Evolutionary conservation across 805 yeast genomes (phyloP).

Genomic region (Metschnikowia corniflorae): DNA sequence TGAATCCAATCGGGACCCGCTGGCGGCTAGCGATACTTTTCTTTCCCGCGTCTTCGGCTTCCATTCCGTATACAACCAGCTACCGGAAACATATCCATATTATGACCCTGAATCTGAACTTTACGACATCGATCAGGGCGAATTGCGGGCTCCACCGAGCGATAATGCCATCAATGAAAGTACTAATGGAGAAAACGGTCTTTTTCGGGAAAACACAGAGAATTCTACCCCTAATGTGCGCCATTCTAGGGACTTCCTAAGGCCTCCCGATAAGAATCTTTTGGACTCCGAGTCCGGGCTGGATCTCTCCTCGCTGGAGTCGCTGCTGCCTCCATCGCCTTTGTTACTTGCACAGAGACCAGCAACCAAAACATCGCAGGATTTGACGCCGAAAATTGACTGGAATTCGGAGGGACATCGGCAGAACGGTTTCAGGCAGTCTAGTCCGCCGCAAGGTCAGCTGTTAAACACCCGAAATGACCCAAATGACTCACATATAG

Average conservation of each 20-base stretch:
- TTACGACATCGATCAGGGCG: conserved; percentile 6
- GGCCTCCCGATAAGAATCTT: conserved; percentile 18
- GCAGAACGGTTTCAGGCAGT: not conserved
- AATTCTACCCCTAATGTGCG: not conserved
- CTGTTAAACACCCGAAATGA: not conserved
- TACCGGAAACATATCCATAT: conserved; percentile 37
- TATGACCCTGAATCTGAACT: conserved; percentile 31
- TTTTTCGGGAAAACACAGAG: no score
- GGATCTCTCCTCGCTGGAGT: conserved; percentile 26
- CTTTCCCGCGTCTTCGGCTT: conserved; percentile 62
- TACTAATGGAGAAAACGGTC: not conserved
- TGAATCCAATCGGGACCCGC: no score
- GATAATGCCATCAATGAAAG: not conserved
- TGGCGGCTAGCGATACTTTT: conserved; percentile 45
- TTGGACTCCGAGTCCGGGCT: conserved; percentile 34
- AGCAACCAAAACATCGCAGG: not conserved
- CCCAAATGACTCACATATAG: not conserved
- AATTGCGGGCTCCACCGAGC: not conserved
- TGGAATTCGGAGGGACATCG: not conserved
- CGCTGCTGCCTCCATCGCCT: conserved; percentile 20
- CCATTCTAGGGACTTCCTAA: not conserved
- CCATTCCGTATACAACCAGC: conserved; percentile 40
- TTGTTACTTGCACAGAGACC: conserved; percentile 2
- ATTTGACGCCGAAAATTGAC: not conserved
- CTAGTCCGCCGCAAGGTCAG: not conserved